Evolutionary conservation across 2,329 filamentous ascomycete species (phyloP).

Genomic region (Aspergillus alliaceus): DNA sequence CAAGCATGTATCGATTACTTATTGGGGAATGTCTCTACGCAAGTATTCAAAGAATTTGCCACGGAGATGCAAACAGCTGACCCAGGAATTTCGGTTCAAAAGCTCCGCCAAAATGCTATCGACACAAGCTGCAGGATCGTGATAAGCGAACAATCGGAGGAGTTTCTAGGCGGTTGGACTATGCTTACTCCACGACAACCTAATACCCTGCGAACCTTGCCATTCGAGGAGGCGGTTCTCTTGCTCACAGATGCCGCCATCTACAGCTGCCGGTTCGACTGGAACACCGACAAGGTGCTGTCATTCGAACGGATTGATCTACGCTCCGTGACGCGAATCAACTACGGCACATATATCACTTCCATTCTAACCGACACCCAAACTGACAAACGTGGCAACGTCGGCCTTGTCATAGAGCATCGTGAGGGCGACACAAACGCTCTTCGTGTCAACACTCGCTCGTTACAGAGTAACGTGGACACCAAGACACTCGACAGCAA

Average conservation of each 20-base stretch:
- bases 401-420: constrained; percentile 81
- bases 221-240: constrained; percentile 85
- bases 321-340: constrained; percentile 69
- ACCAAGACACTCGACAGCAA: constrained; percentile 27
- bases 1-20: constrained; percentile 94
- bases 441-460: constrained; percentile 80
- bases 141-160: constrained; percentile 77
- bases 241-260: constrained; percentile 81
- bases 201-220: constrained; percentile 67
- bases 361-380: constrained; percentile 78
- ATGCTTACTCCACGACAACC: constrained; percentile 73
- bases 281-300: constrained; percentile 90
- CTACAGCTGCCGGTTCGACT: constrained; percentile 90
- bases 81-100: constrained; percentile 81
- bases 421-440: constrained; percentile 69
- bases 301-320: constrained; percentile 86
- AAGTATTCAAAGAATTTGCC: constrained; percentile 92
- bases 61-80: constrained; percentile 90
- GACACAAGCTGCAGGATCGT: constrained; percentile 86
- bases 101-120: constrained; percentile 83
- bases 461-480: constrained; percentile 62
- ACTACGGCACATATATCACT: constrained; percentile 85
- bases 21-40: constrained; percentile 79
- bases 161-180: constrained; percentile 87
- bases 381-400: constrained; percentile 74